These are phyloP conservation scores for Solanum tacnaense DNA, from an alignment of 257 asterid species.

Conservation along the genomic window DNA sequence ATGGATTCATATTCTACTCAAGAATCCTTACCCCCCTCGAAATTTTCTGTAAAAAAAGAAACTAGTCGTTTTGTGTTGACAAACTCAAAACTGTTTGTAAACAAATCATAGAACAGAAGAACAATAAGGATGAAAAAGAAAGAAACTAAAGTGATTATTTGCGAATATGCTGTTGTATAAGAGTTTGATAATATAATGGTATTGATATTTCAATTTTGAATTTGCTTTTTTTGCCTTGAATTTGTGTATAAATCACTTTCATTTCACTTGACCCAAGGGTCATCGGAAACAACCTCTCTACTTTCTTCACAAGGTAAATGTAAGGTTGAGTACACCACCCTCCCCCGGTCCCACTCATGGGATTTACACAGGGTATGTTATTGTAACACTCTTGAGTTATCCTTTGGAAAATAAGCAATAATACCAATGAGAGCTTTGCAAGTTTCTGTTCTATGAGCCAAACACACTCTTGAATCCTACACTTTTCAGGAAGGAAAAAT, in stretches of 20 bases:
- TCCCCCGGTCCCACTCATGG: too few species aligned
- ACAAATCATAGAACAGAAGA: background rate
- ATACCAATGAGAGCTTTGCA: too few species aligned
- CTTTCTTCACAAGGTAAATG: background rate
- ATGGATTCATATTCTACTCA: slow-evolving; percentile 2
- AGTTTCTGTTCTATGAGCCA: too few species aligned
- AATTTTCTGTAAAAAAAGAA: background rate
- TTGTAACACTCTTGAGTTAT: too few species aligned
- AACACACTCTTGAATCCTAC: too few species aligned
- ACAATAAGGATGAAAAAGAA: background rate
- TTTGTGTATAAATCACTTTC: background rate
- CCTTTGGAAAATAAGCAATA: too few species aligned
- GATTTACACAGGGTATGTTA: too few species aligned
- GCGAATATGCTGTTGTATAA: background rate
- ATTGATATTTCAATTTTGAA: background rate
- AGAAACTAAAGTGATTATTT: background rate
- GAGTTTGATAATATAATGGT: background rate
- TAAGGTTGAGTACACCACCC: background rate
- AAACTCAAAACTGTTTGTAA: background rate
- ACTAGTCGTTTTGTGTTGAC: background rate
- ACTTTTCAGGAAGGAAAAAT: too few species aligned
- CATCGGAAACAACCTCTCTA: background rate
- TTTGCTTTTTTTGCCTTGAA: background rate
- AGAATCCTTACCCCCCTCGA: background rate
- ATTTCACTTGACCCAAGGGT: background rate